Base-by-base conservation (phyloP, 139 green algal genomes). In the Auxenochlorella pyrenoidosa region DNA sequence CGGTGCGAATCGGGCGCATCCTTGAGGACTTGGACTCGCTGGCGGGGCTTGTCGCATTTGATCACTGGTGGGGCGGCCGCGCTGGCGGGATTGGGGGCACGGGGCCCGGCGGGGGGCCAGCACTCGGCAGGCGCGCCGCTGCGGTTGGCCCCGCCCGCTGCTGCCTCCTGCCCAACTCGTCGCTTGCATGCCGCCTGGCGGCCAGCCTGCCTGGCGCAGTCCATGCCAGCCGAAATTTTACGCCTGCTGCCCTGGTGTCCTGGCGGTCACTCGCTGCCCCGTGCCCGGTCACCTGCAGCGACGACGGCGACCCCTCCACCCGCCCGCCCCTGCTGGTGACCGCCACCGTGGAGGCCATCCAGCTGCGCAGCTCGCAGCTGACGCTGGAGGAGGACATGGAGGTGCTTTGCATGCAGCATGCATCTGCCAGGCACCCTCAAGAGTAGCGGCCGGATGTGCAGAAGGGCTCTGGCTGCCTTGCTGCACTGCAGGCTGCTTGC, bases 11-110 rank as follows among this genome's bases (percentile, higher is more conserved):
- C 19, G 96, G 94, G 3, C 86, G 93, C 5, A 58, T 98, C 22
- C 89, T 98, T 47, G 96, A 98, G 84, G 96, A 98, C 83, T 88
- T 98, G 43, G 96, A 98, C 83, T 93, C 86, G 15, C 83, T 98
- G 73, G 96, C 96, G 0, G 96, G 96, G 30, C 96, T 91, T 86
- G 92, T 97, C 5, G 96, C 96, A 1, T 97, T 92, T 16, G 59
- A 90, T 68, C 95, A 97, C 88, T 77, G 80, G 80, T 85, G 80
- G 8, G 79, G 10, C 15, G 18, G 12, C 3, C 5, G 54, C 32
- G 18, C 63, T 71, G 63, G 63, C 63, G 12, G 63, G 63, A 71
- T 4, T 6, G 60, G 12, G 60, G 60, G 60, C 15, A 32, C 4
- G 60, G 60, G 60, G 21, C 22, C 3, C 24, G 15, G 60, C 21